Evolutionary conservation across 192 early-diverging fungal species (phyloP).

Genomic region (Podila epicladia): DNA sequence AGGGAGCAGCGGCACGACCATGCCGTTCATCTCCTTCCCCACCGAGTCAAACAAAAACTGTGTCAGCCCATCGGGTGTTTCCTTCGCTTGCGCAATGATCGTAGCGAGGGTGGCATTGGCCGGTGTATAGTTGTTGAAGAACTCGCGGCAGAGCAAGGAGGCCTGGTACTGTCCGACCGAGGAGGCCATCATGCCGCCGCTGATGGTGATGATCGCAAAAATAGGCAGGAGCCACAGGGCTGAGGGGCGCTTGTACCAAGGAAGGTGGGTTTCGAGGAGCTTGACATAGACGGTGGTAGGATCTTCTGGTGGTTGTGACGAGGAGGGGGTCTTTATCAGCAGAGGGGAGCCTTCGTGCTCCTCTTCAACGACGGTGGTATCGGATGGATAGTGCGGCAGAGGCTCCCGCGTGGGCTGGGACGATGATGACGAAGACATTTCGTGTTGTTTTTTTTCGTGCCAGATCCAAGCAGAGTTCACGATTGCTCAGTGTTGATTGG

Average conservation of each 20-base stretch:
- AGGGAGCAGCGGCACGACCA: background rate
- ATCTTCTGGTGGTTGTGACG: slow-evolving; percentile 5
- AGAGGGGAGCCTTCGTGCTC: too few species aligned
- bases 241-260: slow-evolving; percentile 43
- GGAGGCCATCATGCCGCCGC: slow-evolving; percentile 25
- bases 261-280: slow-evolving; percentile 21
- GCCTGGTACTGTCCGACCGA: slow-evolving; percentile 30
- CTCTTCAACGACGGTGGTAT: too few species aligned
- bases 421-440: too few species aligned
- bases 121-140: slow-evolving; percentile 22
- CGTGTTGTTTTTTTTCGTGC: too few species aligned
- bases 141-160: slow-evolving; percentile 22
- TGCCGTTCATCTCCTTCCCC: background rate
- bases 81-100: background rate
- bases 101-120: slow-evolving; percentile 12
- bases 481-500: too few species aligned
- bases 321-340: too few species aligned
- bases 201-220: slow-evolving; percentile 14
- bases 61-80: background rate
- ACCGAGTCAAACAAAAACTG: background rate
- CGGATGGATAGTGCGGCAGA: too few species aligned
- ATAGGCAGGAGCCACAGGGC: slow-evolving; percentile 23
- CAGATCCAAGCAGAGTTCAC: too few species aligned
- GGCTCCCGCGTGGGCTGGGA: too few species aligned
- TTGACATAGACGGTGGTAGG: slow-evolving; percentile 23